Base-by-base conservation (phyloP, 768 basidiomycete species). In the Tulasnella sp. region DNA sequence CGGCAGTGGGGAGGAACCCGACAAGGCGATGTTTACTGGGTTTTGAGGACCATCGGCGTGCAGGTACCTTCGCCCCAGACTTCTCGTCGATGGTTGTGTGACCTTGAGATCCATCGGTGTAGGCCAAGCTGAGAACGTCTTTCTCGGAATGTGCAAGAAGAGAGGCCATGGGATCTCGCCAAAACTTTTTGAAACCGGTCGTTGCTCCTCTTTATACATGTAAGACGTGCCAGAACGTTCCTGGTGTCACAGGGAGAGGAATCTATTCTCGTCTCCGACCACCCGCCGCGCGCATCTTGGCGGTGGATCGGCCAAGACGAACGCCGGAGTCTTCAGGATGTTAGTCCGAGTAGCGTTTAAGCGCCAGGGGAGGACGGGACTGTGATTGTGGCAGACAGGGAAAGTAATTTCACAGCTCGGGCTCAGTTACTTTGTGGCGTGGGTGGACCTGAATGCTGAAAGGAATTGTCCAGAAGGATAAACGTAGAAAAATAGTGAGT, bases 11-110 rank as follows among this genome's bases (percentile, higher is more conserved):
- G 7, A 69, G 64, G 34, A 69, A 69, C 34, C 64, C 64, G 34
- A 69, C 64, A 5, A 69, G 64, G 16, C 64, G 64, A 16, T 69
- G 64, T 69, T 69, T 69, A 69, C 64, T 69, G 64, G 64, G 64
- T 28, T 69, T 69, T 37, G 64, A 69, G 34, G 31, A 4, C 64
- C 64, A 69, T 31, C 64, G 64, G 7, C 64, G 64, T 31, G 16
- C 31, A n/a, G 60, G 60, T 24, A 22, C 5, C 64, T 69, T 24
- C 3, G 64, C 31, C 1, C 5, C 34, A 14, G 18, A 16, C 64
- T 69, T 69, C 28, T 69, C 64, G 64, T 69, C 34, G 24, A 28
- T 3, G 14, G 64, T 69, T 7, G 24, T 69, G 64, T 31, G 64
- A 69, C 8, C 54, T n/a, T 14, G 54, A 54, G 54, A 54, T 54